A percentile compares a stretch with the other conserved stretches of the same genome.
phyloP scores from a whole-genome alignment of 345 rosid species.

The Syzygium jambos region DNA sequence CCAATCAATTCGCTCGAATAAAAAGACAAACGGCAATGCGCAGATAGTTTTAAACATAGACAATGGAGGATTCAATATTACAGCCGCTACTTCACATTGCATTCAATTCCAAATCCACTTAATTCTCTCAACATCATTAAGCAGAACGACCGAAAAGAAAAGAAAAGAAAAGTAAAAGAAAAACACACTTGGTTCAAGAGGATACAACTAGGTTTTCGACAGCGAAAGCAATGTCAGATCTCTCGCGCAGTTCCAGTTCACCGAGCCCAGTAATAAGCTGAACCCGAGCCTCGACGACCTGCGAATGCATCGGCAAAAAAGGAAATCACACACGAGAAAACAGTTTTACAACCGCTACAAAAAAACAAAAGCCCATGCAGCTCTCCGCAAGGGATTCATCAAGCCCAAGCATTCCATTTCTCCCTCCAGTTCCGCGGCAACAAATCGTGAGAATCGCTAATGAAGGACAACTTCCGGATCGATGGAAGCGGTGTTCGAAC shows the following conservation, averaged over 20 bases:
- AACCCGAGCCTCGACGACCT: slow-evolving; percentile 69
- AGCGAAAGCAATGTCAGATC: slow-evolving; percentile 37
- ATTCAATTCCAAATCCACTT: not conserved
- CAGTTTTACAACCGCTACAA: not conserved
- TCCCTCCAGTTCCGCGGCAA: not conserved
- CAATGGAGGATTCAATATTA: not conserved
- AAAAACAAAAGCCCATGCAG: not conserved
- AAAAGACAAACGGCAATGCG: not conserved
- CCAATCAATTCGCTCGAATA: not conserved
- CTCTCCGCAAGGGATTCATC: not conserved
- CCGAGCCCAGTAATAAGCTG: slow-evolving; percentile 40
- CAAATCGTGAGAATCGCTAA: not conserved
- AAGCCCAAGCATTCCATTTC: not conserved
- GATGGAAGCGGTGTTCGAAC: not conserved
- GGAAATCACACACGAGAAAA: not conserved
- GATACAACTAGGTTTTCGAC: slow-evolving; percentile 63
- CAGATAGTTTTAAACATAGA: not conserved
- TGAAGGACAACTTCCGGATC: not conserved
- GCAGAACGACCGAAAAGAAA: not conserved
- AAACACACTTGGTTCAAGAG: not conserved
- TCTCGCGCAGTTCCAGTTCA: slow-evolving; percentile 33
- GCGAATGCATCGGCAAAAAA: not conserved
- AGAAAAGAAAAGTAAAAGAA: not conserved
- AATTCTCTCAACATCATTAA: not conserved
- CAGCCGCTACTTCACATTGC: not conserved